These are phyloP conservation scores for Plasmodium inui DNA, from an alignment of 169 alveolate species.

Conservation along the genomic window DNA sequence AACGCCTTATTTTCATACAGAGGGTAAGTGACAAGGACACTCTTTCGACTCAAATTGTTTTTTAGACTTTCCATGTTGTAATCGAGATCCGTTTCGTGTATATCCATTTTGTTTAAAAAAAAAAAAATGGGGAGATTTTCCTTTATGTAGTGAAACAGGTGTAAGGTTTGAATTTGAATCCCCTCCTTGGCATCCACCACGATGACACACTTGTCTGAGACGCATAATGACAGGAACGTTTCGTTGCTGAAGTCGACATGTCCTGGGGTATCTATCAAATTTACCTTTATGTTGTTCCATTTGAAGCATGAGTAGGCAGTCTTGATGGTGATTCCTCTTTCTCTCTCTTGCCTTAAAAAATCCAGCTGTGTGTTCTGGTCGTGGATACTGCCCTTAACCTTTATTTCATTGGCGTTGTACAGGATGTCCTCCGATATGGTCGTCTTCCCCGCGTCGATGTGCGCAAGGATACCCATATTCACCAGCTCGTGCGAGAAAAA, in stretches of 20 bases:
- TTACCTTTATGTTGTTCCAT: constrained; percentile 86
- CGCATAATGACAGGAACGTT: constrained; percentile 89
- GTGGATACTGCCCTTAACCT: constrained; percentile 85
- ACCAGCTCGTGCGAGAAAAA: constrained; percentile 37
- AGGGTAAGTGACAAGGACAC: constrained; percentile 66
- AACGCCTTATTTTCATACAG: constrained; percentile 40
- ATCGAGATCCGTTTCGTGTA: constrained; percentile 74
- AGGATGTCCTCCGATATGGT: constrained; percentile 90
- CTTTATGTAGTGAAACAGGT: constrained; percentile 89
- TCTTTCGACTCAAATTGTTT: constrained; percentile 48
- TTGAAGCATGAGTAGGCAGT: constrained; percentile 92
- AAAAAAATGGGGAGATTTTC: constrained; percentile 89
- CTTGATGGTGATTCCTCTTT: constrained; percentile 93
- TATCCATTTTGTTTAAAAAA: constrained; percentile 92
- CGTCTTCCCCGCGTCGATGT: constrained; percentile 93
- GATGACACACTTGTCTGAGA: constrained; percentile 91
- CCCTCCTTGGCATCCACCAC: constrained; percentile 93
- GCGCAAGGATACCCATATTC: constrained; percentile 91
- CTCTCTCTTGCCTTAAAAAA: constrained; percentile 89
- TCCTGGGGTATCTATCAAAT: constrained; percentile 94
- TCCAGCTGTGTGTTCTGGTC: constrained; percentile 92
- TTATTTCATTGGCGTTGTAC: constrained; percentile 86
- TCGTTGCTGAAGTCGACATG: constrained; percentile 94
- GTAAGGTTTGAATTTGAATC: constrained; percentile 89
- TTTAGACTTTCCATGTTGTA: constrained; percentile 33